Evolutionary conservation across 768 basidiomycete species (phyloP).

Genomic region (Termitomyces heimii): DNA sequence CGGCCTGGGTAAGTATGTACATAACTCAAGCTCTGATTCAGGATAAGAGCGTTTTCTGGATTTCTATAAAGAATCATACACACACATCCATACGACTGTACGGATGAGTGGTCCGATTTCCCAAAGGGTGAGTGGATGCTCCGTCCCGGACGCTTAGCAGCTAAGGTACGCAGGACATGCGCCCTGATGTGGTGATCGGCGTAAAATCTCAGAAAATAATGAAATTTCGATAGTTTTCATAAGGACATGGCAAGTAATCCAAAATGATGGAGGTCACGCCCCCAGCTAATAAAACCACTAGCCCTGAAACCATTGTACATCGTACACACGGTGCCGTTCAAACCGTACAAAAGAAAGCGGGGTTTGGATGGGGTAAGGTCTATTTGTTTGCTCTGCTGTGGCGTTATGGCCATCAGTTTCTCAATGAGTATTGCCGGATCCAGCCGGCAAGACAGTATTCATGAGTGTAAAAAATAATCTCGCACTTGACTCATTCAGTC

Average conservation of each 20-base stretch:
- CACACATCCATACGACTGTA: neutral
- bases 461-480: neutral
- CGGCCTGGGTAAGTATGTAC: neutral
- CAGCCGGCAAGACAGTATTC: neutral
- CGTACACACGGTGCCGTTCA: neutral
- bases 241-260: neutral
- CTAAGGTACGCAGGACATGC: neutral
- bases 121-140: neutral
- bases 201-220: neutral
- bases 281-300: neutral
- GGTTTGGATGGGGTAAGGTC: neutral
- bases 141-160: neutral
- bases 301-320: neutral
- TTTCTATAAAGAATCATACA: neutral
- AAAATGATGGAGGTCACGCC: neutral
- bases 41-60: neutral
- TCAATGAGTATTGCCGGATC: neutral
- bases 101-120: conserved; percentile 3
- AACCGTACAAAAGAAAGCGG: neutral
- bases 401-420: neutral
- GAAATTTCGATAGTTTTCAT: neutral
- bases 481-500: neutral
- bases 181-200: neutral
- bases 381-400: conserved; percentile 2
- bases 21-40: conserved; percentile 1